Evolutionary conservation across 2,329 filamentous ascomycete species (phyloP).

Genomic region (Fusarium temperatum): DNA sequence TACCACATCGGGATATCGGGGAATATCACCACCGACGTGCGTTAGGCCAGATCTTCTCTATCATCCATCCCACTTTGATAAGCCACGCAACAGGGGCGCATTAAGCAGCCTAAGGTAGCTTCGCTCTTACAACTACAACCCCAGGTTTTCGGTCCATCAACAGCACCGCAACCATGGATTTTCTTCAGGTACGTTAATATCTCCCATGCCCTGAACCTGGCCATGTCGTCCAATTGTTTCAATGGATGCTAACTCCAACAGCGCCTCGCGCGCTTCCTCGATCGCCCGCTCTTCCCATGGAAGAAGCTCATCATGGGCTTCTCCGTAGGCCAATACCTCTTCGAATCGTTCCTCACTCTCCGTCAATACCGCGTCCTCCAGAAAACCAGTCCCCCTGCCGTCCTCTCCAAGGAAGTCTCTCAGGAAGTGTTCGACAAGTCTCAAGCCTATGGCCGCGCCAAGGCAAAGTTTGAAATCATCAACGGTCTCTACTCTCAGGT

Average conservation of each 20-base stretch:
- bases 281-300: slow-evolving; percentile 95
- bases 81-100: slow-evolving; percentile 5
- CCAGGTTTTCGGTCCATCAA: slow-evolving; percentile 32
- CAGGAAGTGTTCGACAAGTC: slow-evolving; percentile 94
- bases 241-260: slow-evolving; percentile 44
- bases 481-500: slow-evolving; percentile 84
- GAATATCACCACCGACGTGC: slow-evolving; percentile 19
- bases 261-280: slow-evolving; percentile 84
- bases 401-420: slow-evolving; percentile 87
- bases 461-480: slow-evolving; percentile 88
- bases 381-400: slow-evolving; percentile 81
- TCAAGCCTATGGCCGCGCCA: slow-evolving; percentile 95
- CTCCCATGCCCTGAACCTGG: background rate
- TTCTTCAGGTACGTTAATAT: slow-evolving; percentile 53
- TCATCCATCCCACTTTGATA: slow-evolving; percentile 28
- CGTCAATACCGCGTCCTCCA: slow-evolving; percentile 91
- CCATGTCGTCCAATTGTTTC: background rate
- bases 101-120: slow-evolving; percentile 14
- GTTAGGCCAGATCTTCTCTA: slow-evolving; percentile 40
- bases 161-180: slow-evolving; percentile 52
- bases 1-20: slow-evolving; percentile 33
- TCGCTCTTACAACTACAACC: slow-evolving; percentile 36
- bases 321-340: slow-evolving; percentile 87
- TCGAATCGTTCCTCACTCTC: slow-evolving; percentile 88
- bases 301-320: slow-evolving; percentile 96